Conservation (phyloP, 2,329 filamentous ascomycete genomes). For the Botryotinia calthae region DNA sequence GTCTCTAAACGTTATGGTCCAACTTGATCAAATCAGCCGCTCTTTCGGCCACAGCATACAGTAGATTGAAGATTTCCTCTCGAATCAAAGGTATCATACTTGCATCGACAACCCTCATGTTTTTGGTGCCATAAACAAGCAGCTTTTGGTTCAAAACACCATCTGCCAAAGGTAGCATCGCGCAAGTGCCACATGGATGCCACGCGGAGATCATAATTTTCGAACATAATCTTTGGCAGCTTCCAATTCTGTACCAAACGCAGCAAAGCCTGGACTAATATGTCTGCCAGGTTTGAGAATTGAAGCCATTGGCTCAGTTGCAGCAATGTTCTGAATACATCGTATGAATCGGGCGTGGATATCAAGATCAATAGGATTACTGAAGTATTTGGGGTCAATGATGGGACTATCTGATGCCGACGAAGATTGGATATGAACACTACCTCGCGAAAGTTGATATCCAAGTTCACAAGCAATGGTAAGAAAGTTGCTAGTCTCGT, state of each 20-base stretch:
- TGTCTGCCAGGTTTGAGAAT: no score
- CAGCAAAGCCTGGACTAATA: no score
- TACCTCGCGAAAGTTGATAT: constrained; percentile 44
- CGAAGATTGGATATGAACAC: constrained; percentile 42
- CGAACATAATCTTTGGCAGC: no score
- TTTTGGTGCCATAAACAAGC: constrained; percentile 27
- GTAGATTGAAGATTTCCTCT: constrained; percentile 23
- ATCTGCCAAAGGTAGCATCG: no score
- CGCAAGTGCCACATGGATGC: no score
- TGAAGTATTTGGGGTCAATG: constrained; percentile 45
- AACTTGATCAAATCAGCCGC: constrained; percentile 23
- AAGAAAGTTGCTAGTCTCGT: constrained; percentile 47
- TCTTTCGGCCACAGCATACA: constrained; percentile 29
- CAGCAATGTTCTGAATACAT: constrained; percentile 38
- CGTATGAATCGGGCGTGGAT: constrained; percentile 41
- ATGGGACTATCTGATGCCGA: constrained; percentile 35
- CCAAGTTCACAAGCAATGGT: constrained; percentile 49
- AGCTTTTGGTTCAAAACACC: no score
- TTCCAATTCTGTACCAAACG: no score
- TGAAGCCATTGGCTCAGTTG: constrained; percentile 34
- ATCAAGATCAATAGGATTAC: constrained; percentile 44
- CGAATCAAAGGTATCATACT: constrained; percentile 27
- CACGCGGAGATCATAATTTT: no score
- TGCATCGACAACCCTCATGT: constrained; percentile 28
- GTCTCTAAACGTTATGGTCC: not conserved